These are phyloP conservation scores for Pyrenochaeta sp. DNA, from an alignment of 2,329 filamentous ascomycete genomes.

Conservation along the genomic window DNA sequence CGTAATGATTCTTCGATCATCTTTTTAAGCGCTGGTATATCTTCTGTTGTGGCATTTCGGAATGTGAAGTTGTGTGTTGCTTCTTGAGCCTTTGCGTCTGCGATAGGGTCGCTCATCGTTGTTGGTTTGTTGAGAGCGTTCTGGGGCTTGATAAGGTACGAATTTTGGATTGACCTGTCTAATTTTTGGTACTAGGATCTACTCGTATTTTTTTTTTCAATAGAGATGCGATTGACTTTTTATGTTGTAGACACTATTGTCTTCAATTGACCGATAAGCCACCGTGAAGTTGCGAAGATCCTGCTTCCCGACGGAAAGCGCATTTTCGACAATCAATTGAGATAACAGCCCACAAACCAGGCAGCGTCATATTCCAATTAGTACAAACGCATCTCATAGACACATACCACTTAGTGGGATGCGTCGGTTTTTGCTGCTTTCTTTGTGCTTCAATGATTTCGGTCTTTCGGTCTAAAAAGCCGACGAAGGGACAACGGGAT, in stretches of 20 bases:
- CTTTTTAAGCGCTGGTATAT: constrained; percentile 41
- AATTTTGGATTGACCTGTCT: not conserved
- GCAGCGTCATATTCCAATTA: not conserved
- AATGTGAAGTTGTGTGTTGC: constrained; percentile 41
- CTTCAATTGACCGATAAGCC: not conserved
- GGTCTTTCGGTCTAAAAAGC: no score
- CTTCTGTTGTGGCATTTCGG: constrained; percentile 36
- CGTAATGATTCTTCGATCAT: constrained; percentile 43
- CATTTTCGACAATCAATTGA: not conserved
- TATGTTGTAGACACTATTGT: not conserved
- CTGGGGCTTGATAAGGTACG: not conserved
- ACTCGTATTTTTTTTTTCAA: not conserved
- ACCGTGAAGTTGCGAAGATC: not conserved
- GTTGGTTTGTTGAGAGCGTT: not conserved
- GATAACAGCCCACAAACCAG: constrained; percentile 4
- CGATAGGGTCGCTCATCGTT: constrained; percentile 35
- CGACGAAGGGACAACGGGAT: no score
- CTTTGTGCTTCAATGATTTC: no score
- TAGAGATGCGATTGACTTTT: not conserved
- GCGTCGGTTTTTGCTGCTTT: not conserved
- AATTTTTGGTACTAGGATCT: not conserved
- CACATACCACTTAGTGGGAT: not conserved
- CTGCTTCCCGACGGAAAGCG: constrained; percentile 2
- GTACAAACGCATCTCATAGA: not conserved
- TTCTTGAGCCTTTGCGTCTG: constrained; percentile 44